Base-by-base conservation (phyloP, 768 basidiomycete species). In the Termitomyces sp. region DNA sequence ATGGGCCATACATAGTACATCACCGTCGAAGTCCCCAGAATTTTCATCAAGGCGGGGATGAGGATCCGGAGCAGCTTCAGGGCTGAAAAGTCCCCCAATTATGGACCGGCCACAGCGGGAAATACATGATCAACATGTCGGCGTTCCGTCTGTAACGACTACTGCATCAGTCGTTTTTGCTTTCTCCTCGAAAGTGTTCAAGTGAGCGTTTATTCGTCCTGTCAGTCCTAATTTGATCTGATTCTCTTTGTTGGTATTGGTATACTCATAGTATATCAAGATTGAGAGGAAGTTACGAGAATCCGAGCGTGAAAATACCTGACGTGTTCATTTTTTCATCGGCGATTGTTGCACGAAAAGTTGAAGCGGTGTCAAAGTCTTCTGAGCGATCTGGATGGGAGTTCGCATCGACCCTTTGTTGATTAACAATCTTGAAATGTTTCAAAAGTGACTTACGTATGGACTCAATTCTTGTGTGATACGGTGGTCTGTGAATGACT, bases 371-470 rank as follows among this genome's bases (percentile, higher is more conserved):
- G 30, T 30, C 52, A 39, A 12, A 56, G 41, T 25, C 52, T 59
- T 23, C 40, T 61, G 9, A 28, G 32, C 3, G 55, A 59, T 14
- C 16, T 59, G 6, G 52, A 12, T 19, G n/a, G n/a, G n/a, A n/a
- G n/a, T n/a, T n/a, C n/a, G n/a, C n/a, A n/a, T n/a, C n/a, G n/a
- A n/a, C n/a, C 32, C 3, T 30, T 37, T 48, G 19, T 19, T 59
- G 8, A 54, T 59, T 5, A 59, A 56, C 39, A 58, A 56, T 25
- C 52, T 63, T n/a, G 59, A 59, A 49, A 44, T 45, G 47, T 61
- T 56, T 30, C 34, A 57, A 40, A 47, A 59, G 57, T 59, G 37
- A 28, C 56, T 55, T 9, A 16, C 14, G 10, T 25, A 16, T 10
- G 11, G 53, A 7, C 17, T 48, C 4, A n/a, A 21, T 27, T 1